Percentiles rank a stretch among this genome's conserved stretches.
Conservation (phyloP, 495 filamentous ascomycete species). For the Aspergillus carlsbadensis region DNA sequence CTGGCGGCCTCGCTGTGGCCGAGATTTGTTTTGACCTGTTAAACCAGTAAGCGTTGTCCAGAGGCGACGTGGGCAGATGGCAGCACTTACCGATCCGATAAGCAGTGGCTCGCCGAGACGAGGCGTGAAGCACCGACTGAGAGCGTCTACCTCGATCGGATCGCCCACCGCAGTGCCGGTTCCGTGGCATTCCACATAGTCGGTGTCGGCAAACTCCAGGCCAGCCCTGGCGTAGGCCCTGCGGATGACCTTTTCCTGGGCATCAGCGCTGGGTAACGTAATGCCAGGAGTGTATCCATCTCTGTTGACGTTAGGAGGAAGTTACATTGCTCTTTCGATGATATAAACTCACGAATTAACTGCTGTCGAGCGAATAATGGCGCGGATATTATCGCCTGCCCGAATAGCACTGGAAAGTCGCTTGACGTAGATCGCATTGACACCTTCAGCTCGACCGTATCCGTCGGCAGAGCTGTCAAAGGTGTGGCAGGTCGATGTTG, state of each 20-base stretch:
- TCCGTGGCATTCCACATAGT: slow-evolving; percentile 36
- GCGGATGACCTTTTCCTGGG: slow-evolving; percentile 16
- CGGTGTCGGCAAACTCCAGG: background rate
- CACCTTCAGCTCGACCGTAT: slow-evolving; percentile 61
- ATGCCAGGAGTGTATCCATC: slow-evolving; percentile 28
- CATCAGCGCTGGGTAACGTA: slow-evolving; percentile 3
- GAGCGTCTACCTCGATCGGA: slow-evolving; percentile 33
- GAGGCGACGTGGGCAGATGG: too few relatives aligned
- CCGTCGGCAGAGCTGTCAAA: slow-evolving; percentile 64
- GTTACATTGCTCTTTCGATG: slow-evolving; percentile 16
- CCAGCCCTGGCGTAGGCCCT: background rate
- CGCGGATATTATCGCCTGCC: slow-evolving; percentile 39
- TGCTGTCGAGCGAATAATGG: slow-evolving; percentile 39
- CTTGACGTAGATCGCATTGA: slow-evolving; percentile 39
- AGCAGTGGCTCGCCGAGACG: background rate
- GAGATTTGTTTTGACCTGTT: slow-evolving; percentile 38
- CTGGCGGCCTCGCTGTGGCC: slow-evolving; percentile 40
- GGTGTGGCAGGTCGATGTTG: slow-evolving; percentile 44
- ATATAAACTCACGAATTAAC: slow-evolving; percentile 38
- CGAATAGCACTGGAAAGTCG: slow-evolving; percentile 29
- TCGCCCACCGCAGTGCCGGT: slow-evolving; percentile 39
- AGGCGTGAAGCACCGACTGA: background rate
- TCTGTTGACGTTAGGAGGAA: slow-evolving; percentile 5
- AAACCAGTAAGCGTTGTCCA: too few relatives aligned
- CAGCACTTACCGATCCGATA: slow-evolving; percentile 39